Evolutionary conservation across 192 early-diverging fungal genomes (phyloP).

Genomic region (Paraglomus occultum): DNA sequence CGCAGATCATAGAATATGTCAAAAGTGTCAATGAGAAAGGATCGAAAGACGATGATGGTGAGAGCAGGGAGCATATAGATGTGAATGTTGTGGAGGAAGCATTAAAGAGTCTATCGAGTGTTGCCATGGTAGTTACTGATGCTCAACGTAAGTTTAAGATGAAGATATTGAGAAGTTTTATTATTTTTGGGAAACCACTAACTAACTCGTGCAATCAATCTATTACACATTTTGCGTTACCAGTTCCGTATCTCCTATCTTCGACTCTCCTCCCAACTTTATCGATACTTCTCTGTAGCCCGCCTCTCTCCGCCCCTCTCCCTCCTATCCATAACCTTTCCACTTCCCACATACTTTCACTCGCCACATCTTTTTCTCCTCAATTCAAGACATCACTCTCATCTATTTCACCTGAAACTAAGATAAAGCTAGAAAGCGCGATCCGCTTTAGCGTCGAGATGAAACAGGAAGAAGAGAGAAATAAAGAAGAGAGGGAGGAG

Average conservation of each 20-base stretch:
- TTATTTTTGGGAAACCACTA: neutral
- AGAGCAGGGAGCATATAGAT: no score
- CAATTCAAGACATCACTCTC: conserved; percentile 45
- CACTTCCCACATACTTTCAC: conserved; percentile 40
- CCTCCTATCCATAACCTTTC: conserved; percentile 41
- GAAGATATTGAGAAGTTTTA: neutral
- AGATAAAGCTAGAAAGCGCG: conserved; percentile 48
- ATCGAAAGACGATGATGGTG: conserved; percentile 28
- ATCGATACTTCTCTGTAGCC: conserved; percentile 39
- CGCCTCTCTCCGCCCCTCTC: conserved; percentile 15
- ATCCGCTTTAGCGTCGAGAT: conserved; percentile 47
- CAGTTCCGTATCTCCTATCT: conserved; percentile 36
- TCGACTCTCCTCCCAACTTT: conserved; percentile 48
- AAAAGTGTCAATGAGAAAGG: conserved; percentile 17
- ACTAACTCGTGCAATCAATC: neutral
- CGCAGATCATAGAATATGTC: conserved; percentile 32
- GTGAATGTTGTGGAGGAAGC: conserved; percentile 44
- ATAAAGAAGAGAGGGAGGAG: conserved; percentile 36
- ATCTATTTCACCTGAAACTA: conserved; percentile 34
- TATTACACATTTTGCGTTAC: neutral
- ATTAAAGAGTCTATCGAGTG: conserved; percentile 46
- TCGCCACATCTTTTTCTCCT: conserved; percentile 40
- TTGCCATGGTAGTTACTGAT: conserved; percentile 38
- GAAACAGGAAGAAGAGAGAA: conserved; percentile 42
- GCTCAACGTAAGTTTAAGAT: conserved; percentile 39